These are phyloP conservation scores for Akebia trifoliata DNA, from an alignment of 164 flowering plant genomes.

Conservation along the genomic window DNA sequence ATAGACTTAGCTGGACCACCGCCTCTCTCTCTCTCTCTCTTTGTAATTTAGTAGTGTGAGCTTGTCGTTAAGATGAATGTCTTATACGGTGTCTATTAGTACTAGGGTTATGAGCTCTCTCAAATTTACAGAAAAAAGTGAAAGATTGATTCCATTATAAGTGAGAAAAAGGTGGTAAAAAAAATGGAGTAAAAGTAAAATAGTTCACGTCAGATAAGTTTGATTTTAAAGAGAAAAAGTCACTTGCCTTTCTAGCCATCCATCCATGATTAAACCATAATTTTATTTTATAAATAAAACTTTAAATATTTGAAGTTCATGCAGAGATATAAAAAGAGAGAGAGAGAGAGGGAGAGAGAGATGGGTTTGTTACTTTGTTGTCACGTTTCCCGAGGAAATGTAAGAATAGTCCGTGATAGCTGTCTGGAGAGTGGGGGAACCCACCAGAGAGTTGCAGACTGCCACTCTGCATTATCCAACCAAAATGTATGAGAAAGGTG, in stretches of 20 bases:
- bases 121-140: too few species aligned
- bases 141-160: too few species aligned
- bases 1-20: constrained; percentile 47
- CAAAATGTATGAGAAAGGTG: constrained; percentile 11
- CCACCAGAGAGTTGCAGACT: too few species aligned
- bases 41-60: constrained; percentile 9
- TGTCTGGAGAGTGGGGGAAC: too few species aligned
- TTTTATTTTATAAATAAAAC: background rate
- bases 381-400: too few species aligned
- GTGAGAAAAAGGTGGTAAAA: background rate
- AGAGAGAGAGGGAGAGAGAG: too few species aligned
- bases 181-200: background rate
- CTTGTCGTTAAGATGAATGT: background rate
- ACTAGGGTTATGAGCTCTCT: constrained; percentile 5
- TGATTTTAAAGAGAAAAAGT: constrained; percentile 25
- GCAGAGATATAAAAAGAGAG: background rate
- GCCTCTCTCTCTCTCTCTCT: constrained; percentile 10
- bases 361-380: too few species aligned
- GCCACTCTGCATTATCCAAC: too few species aligned
- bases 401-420: too few species aligned
- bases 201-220: background rate
- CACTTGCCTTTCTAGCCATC: constrained; percentile 24
- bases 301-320: background rate
- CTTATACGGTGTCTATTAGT: constrained; percentile 11
- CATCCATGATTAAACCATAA: constrained; percentile 29